Percentiles rank a stretch among this genome's conserved stretches.
Evolutionary conservation across 2,329 filamentous ascomycete genomes (phyloP).

Genomic region (Sporothrix curviconia): DNA sequence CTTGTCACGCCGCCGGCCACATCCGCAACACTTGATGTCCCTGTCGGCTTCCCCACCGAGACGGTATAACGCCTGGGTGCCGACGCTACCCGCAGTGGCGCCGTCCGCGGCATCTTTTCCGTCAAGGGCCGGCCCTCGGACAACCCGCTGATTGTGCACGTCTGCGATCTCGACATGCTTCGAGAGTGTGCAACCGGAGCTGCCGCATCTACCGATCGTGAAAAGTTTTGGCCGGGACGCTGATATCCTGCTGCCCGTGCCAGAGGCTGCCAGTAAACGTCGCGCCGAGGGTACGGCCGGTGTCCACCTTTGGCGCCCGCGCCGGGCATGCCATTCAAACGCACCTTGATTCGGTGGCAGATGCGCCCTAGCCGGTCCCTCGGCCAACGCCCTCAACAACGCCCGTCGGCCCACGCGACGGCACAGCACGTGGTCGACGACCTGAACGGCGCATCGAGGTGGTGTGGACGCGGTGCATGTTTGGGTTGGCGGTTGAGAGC

Average conservation of each 20-base stretch:
- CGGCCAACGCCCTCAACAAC: conserved; percentile 90
- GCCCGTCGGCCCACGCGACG: conserved; percentile 83
- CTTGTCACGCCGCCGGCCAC: conserved; percentile 58
- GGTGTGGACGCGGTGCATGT: conserved; percentile 85
- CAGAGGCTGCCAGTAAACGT: conserved; percentile 46
- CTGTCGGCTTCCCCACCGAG: conserved; percentile 94
- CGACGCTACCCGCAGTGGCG: conserved; percentile 77
- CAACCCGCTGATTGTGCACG: conserved; percentile 91
- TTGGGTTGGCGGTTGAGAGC: conserved; percentile 86
- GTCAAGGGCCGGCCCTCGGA: conserved; percentile 88
- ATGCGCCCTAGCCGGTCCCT: conserved; percentile 82
- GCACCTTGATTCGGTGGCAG: conserved; percentile 77
- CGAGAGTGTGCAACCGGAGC: conserved; percentile 45
- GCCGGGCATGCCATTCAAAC: conserved; percentile 76
- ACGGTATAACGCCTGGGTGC: conserved; percentile 97
- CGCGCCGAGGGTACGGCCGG: conserved; percentile 87
- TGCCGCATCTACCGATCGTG: conserved; percentile 70
- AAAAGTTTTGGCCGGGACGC: conserved; percentile 84
- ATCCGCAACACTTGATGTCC: conserved; percentile 60
- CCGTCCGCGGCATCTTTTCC: conserved; percentile 85
- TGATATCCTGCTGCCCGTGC: conserved; percentile 87
- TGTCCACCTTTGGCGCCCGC: conserved; percentile 79
- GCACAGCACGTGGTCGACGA: conserved; percentile 90
- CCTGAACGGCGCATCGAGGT: conserved; percentile 74
- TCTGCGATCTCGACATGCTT: conserved; percentile 74